Conservation (phyloP, 2,329 filamentous ascomycete genomes). For the Claviceps fusiformis region DNA sequence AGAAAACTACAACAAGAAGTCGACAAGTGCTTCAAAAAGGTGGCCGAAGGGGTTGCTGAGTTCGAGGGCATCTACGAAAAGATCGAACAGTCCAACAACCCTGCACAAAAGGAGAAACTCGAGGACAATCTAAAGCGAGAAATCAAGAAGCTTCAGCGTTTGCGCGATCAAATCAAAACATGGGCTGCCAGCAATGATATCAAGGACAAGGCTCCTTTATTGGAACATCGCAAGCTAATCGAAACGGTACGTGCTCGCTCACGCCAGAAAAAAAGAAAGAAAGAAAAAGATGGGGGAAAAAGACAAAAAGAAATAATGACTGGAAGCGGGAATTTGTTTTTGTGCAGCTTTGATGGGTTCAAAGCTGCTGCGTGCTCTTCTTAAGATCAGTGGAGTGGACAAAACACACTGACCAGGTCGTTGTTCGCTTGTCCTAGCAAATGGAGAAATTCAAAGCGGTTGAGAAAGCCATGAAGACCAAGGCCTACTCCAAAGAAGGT, state of each 20-base stretch:
- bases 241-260: conserved; percentile 61
- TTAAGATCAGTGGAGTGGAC: not conserved
- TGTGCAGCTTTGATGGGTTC: not conserved
- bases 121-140: conserved; percentile 97
- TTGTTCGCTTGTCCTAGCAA: conserved; percentile 43
- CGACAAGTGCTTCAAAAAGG: conserved; percentile 99
- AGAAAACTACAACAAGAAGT: conserved; percentile 97
- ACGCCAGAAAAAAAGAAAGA: not conserved
- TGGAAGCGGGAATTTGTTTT: not conserved
- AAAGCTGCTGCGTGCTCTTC: not conserved
- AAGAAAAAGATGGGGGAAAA: too few relatives aligned
- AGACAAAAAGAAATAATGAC: not conserved
- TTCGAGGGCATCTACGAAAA: conserved; percentile 97
- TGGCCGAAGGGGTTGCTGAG: conserved; percentile 77
- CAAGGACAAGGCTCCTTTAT: conserved; percentile 93
- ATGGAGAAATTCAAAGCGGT: conserved; percentile 99
- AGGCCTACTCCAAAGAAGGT: conserved; percentile 97
- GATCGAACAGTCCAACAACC: conserved; percentile 83
- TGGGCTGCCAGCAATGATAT: conserved; percentile 98
- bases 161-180: conserved; percentile 98
- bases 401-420: not conserved
- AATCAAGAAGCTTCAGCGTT: conserved; percentile 97
- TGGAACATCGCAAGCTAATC: conserved; percentile 91
- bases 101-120: conserved; percentile 93
- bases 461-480: conserved; percentile 99